Conservation (phyloP, 139 green algal species). For the Eudorina sp. region DNA sequence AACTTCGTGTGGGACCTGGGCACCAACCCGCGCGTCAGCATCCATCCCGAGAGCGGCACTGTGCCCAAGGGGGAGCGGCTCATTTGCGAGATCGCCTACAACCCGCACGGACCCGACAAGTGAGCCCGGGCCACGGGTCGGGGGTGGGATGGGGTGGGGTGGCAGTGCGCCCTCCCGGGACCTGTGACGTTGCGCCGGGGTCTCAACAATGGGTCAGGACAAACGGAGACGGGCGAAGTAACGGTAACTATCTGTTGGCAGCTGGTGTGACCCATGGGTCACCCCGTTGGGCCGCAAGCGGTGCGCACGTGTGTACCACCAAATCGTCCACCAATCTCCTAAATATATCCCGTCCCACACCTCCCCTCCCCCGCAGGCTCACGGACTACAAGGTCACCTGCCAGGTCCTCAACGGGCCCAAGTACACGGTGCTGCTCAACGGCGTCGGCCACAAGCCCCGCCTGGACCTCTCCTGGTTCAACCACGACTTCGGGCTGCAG, state of each 20-base stretch:
- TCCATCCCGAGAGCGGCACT: constrained; percentile 72
- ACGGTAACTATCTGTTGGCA: no score
- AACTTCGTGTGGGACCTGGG: constrained; percentile 82
- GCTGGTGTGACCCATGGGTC: no score
- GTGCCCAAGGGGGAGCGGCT: constrained; percentile 75
- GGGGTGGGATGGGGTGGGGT: neutral
- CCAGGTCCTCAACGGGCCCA: constrained; percentile 74
- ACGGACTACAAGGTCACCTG: constrained; percentile 70
- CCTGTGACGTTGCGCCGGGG: no score
- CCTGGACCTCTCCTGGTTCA: constrained; percentile 75
- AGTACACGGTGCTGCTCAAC: constrained; percentile 74
- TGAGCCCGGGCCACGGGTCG: neutral
- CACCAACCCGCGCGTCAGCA: constrained; percentile 65
- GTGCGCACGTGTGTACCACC: no score
- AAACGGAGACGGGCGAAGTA: no score
- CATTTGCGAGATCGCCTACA: constrained; percentile 77
- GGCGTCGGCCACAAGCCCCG: constrained; percentile 80
- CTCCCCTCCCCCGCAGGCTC: constrained; percentile 40
- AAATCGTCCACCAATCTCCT: no score
- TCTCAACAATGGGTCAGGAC: no score
- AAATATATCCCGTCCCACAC: neutral
- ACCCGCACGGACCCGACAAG: constrained; percentile 68
- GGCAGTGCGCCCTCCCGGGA: no score
- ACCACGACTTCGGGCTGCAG: constrained; percentile 80
- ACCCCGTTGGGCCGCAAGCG: no score